These are phyloP conservation scores for Colletotrichum somersetense DNA, from an alignment of 2,329 filamentous ascomycete genomes.

Conservation along the genomic window DNA sequence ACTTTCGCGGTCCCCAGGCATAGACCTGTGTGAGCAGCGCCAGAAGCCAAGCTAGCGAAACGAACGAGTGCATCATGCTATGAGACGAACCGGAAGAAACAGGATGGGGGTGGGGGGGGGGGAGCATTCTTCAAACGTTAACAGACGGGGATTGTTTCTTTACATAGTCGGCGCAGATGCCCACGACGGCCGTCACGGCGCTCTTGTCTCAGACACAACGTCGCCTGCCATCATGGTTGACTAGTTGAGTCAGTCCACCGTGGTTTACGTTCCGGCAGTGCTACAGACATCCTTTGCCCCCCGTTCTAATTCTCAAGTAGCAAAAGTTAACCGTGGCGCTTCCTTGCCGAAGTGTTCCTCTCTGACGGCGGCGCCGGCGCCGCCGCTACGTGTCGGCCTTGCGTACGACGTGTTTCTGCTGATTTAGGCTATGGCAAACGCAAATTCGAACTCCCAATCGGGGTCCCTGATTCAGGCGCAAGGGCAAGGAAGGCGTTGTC, in stretches of 20 bases:
- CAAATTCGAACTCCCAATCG: slow-evolving; percentile 6
- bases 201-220: background rate
- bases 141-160: background rate
- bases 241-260: background rate
- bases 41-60: slow-evolving; percentile 24
- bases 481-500: background rate
- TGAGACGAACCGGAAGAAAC: background rate
- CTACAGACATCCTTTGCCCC: background rate
- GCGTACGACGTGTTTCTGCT: background rate
- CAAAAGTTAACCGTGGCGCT: slow-evolving; percentile 18
- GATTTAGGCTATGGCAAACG: slow-evolving; percentile 9
- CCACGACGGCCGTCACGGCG: background rate
- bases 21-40: slow-evolving; percentile 16
- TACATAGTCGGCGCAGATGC: background rate
- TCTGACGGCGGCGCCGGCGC: background rate
- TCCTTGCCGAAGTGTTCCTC: background rate
- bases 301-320: background rate
- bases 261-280: background rate
- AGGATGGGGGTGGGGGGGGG: background rate
- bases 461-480: background rate
- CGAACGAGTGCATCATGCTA: slow-evolving; percentile 25
- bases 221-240: background rate
- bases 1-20: slow-evolving; percentile 28
- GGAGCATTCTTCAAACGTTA: background rate
- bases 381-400: background rate